Conservation (phyloP, 2,329 filamentous ascomycete species). For the Beauveria rudraprayagi region DNA sequence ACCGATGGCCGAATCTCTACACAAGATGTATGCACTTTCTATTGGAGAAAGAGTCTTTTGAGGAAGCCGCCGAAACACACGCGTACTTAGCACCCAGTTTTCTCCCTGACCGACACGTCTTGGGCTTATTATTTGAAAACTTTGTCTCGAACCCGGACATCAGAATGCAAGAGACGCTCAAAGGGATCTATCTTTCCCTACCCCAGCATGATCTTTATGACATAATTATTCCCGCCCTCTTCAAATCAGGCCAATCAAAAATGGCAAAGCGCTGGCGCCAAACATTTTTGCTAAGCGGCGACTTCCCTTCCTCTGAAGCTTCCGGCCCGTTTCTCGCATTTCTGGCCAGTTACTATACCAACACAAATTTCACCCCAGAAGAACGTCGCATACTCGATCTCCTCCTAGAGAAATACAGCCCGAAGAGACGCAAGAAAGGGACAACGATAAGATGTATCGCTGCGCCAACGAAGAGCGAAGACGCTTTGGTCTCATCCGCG, state of each 20-base stretch:
- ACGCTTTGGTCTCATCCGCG: not conserved
- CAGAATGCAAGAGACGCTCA: conserved; percentile 32
- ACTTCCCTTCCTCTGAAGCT: conserved; percentile 33
- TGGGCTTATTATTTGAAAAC: conserved; percentile 34
- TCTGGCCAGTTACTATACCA: conserved; percentile 37
- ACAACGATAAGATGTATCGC: not conserved
- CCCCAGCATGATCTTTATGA: conserved; percentile 40
- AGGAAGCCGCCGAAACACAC: conserved; percentile 38
- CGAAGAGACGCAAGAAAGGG: not conserved
- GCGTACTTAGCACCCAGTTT: conserved; percentile 35
- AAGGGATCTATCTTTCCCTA: conserved; percentile 37
- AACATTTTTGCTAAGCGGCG: conserved; percentile 31
- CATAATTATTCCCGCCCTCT: conserved; percentile 42
- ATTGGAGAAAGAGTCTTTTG: conserved; percentile 24
- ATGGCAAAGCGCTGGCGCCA: conserved; percentile 42
- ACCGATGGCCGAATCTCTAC: conserved; percentile 44
- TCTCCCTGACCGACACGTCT: conserved; percentile 31
- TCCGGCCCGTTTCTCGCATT: conserved; percentile 42
- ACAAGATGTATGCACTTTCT: conserved; percentile 36
- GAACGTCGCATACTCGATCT: conserved; percentile 22
- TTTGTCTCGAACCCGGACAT: conserved; percentile 32
- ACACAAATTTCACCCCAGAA: conserved; percentile 26
- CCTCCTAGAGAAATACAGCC: not conserved
- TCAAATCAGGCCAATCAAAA: conserved; percentile 34
- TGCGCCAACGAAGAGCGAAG: not conserved